Evolutionary conservation across 768 basidiomycete genomes (phyloP).

Genomic region (Serendipita indica): DNA sequence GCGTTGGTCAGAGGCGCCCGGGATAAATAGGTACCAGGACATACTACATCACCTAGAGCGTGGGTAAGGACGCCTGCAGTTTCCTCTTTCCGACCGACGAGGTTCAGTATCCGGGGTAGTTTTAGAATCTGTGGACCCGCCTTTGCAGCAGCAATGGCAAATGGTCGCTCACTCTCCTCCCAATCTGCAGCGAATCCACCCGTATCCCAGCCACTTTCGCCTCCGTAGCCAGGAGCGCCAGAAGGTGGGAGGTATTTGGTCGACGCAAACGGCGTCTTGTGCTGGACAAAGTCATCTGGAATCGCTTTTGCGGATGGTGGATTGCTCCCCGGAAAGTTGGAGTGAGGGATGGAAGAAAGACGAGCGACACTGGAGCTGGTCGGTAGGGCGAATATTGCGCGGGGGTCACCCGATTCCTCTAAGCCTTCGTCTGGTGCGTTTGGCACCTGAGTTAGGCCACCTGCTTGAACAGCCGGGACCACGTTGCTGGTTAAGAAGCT

Average conservation of each 20-base stretch:
- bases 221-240: slow-evolving; percentile 65
- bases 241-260: slow-evolving; percentile 33
- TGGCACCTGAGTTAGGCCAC: neutral
- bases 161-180: slow-evolving; percentile 24
- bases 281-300: slow-evolving; percentile 14
- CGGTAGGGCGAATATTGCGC: neutral
- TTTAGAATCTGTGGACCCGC: neutral
- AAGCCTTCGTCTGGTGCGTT: no score
- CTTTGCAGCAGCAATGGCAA: slow-evolving; percentile 28
- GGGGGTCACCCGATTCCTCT: neutral
- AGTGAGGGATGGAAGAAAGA: neutral
- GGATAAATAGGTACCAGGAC: slow-evolving; percentile 18
- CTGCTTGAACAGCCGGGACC: neutral
- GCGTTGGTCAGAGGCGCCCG: neutral
- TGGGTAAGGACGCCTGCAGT: slow-evolving; percentile 39
- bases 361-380: neutral
- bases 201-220: slow-evolving; percentile 54
- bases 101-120: neutral
- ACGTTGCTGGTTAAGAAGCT: neutral
- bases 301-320: neutral
- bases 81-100: slow-evolving; percentile 37
- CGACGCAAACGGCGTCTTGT: slow-evolving; percentile 39
- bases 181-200: slow-evolving; percentile 33
- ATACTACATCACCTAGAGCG: slow-evolving; percentile 45
- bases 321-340: no score